phyloP scores from a whole-genome alignment of 1,139 yeast genomes.

The Suhomyces bokatorum region DNA sequence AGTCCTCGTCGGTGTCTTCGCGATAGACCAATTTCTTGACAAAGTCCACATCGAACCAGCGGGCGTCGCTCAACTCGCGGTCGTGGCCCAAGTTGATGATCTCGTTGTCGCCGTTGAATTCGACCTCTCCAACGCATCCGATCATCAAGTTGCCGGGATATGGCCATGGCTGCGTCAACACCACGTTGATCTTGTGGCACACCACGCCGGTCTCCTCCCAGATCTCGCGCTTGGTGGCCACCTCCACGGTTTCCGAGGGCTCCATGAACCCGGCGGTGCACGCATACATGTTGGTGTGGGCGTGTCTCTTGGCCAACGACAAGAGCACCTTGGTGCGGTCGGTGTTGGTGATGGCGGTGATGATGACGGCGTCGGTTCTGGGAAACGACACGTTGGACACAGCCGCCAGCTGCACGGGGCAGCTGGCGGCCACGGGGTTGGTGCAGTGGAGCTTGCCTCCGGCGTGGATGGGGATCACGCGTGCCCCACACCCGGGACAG shows the following conservation, averaged over 20 bases:
- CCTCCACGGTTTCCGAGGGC: conserved; percentile 89
- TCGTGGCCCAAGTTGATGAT: conserved; percentile 74
- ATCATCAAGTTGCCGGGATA: conserved; percentile 92
- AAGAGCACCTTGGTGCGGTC: conserved; percentile 65
- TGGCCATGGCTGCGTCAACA: conserved; percentile 93
- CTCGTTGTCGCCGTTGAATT: conserved; percentile 61
- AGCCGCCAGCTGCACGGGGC: conserved; percentile 55
- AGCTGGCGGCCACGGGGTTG: conserved; percentile 38
- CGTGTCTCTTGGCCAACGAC: conserved; percentile 63
- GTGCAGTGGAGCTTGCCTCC: conserved; percentile 79
- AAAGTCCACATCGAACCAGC: conserved; percentile 70
- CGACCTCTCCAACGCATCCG: conserved; percentile 78
- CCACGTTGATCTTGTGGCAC: conserved; percentile 57
- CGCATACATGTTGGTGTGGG: conserved; percentile 58
- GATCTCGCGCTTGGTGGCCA: conserved; percentile 82
- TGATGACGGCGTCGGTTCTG: conserved; percentile 85
- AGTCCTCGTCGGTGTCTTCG: conserved; percentile 26
- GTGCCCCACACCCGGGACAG: conserved; percentile 88
- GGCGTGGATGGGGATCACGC: conserved; percentile 69
- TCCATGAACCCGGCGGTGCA: conserved; percentile 96
- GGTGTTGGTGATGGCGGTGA: conserved; percentile 70
- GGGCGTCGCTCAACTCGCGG: conserved; percentile 78
- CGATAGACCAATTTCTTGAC: conserved; percentile 48
- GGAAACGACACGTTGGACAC: conserved; percentile 78
- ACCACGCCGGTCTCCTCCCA: conserved; percentile 95